Evolutionary conservation across 495 filamentous ascomycete genomes (phyloP).

Genomic region (Glonium stellatum): DNA sequence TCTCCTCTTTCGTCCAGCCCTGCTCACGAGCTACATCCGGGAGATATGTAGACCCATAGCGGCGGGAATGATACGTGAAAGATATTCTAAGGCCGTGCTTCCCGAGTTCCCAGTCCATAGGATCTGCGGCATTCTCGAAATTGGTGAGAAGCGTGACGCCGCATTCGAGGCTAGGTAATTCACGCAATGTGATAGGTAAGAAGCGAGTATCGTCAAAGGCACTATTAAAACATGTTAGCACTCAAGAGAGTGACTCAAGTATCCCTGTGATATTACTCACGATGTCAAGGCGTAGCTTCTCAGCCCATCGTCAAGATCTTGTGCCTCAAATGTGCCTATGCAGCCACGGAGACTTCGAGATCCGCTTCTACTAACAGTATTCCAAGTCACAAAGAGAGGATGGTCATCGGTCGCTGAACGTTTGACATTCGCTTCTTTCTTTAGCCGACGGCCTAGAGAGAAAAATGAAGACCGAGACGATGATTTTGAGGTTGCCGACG

Average conservation of each 20-base stretch:
- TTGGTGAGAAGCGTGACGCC: slow-evolving; percentile 42
- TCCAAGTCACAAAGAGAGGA: slow-evolving; percentile 96
- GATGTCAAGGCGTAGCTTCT: slow-evolving; percentile 79
- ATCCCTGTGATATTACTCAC: slow-evolving; percentile 38
- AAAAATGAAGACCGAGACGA: slow-evolving; percentile 43
- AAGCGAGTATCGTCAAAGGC: slow-evolving; percentile 87
- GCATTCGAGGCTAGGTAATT: slow-evolving; percentile 52
- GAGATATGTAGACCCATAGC: slow-evolving; percentile 68
- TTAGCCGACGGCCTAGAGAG: slow-evolving; percentile 32
- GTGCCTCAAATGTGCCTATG: slow-evolving; percentile 89
- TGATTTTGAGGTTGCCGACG: slow-evolving; percentile 43
- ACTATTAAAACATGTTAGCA: slow-evolving; percentile 33
- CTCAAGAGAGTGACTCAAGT: neutral
- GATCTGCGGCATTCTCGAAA: slow-evolving; percentile 46
- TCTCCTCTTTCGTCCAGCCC: slow-evolving; percentile 93
- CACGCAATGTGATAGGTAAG: slow-evolving; percentile 57
- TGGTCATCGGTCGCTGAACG: slow-evolving; percentile 30
- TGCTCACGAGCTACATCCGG: slow-evolving; percentile 90
- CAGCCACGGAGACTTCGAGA: slow-evolving; percentile 75
- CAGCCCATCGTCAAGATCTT: slow-evolving; percentile 65
- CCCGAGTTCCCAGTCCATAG: slow-evolving; percentile 82
- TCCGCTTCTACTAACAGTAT: slow-evolving; percentile 54
- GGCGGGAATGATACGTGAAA: slow-evolving; percentile 36
- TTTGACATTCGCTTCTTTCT: slow-evolving; percentile 25
- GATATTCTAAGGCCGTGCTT: slow-evolving; percentile 64